A percentile compares a stretch with the other conserved stretches of the same genome.
These are phyloP conservation scores for Ceratobasidium sp. DNA, from an alignment of 1,284 basidiomycete species.

Conservation along the genomic window DNA sequence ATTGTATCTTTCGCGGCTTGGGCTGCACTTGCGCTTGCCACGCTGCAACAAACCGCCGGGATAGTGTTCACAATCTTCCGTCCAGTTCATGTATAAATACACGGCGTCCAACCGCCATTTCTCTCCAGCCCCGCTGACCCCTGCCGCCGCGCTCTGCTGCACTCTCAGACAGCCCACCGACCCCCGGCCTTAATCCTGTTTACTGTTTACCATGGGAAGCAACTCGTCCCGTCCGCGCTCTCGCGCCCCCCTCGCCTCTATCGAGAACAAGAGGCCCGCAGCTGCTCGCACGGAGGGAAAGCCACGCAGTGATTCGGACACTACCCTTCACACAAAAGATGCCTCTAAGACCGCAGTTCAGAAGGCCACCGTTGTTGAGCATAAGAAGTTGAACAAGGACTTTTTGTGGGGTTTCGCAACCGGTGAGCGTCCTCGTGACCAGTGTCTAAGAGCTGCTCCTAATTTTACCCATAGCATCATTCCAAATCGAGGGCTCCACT, in stretches of 20 bases:
- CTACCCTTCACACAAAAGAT: constrained; percentile 7
- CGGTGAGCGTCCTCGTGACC: constrained; percentile 60
- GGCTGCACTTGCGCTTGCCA: constrained; percentile 36
- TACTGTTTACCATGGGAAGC: constrained; percentile 33
- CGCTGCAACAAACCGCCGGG: constrained; percentile 34
- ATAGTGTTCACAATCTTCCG: constrained; percentile 31
- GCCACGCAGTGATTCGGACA: constrained; percentile 17
- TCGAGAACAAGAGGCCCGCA: constrained; percentile 36
- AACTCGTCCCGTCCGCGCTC: constrained; percentile 37
- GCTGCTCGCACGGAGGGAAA: constrained; percentile 22
- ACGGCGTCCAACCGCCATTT: background rate
- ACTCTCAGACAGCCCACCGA: constrained; percentile 8
- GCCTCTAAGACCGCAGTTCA: background rate
- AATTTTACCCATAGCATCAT: constrained; percentile 57
- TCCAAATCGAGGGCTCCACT: constrained; percentile 75
- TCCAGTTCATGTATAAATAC: constrained; percentile 35
- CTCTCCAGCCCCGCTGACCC: constrained; percentile 26
- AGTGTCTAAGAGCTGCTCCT: background rate
- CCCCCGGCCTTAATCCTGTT: background rate
- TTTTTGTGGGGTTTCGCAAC: constrained; percentile 81
- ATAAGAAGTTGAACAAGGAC: constrained; percentile 58
- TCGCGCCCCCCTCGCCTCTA: constrained; percentile 11
- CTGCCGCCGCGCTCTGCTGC: background rate
- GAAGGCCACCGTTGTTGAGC: background rate
- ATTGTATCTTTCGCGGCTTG: constrained; percentile 41